phyloP scores from a whole-genome alignment of 352 stramenopile species.

The Globisporangium irregulare region DNA sequence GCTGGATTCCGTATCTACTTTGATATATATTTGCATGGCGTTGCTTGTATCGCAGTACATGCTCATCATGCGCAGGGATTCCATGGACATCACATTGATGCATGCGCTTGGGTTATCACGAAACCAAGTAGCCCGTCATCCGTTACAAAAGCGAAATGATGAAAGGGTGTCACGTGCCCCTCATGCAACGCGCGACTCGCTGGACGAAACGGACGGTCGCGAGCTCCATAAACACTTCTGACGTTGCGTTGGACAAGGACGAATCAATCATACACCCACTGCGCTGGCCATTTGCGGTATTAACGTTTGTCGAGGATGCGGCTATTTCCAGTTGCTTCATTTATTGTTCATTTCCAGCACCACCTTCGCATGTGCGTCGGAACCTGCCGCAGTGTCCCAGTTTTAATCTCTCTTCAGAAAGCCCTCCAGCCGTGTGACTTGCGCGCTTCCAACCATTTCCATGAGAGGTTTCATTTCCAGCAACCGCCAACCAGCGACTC shows the following conservation, averaged over 20 bases:
- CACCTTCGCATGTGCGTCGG: background rate
- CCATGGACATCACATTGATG: background rate
- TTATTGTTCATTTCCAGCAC: too few relatives aligned
- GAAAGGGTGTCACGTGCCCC: background rate
- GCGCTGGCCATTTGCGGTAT: background rate
- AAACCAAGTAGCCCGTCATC: background rate
- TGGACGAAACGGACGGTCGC: background rate
- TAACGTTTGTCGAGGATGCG: background rate
- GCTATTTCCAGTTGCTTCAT: background rate
- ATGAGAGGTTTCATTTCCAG: background rate
- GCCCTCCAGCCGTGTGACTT: background rate
- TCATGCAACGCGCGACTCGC: background rate
- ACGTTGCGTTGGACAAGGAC: background rate
- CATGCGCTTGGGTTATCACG: background rate
- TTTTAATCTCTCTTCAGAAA: constrained; percentile 2
- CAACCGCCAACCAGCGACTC: background rate
- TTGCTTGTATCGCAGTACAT: background rate
- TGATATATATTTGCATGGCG: too few relatives aligned
- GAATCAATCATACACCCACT: background rate
- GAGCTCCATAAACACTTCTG: background rate
- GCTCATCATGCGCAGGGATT: background rate
- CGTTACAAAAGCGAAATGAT: background rate
- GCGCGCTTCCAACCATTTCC: constrained; percentile 1
- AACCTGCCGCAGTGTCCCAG: background rate
- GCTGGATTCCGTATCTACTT: too few relatives aligned